phyloP scores from a whole-genome alignment of 257 asterid species.

The Jasminum sambac region DNA sequence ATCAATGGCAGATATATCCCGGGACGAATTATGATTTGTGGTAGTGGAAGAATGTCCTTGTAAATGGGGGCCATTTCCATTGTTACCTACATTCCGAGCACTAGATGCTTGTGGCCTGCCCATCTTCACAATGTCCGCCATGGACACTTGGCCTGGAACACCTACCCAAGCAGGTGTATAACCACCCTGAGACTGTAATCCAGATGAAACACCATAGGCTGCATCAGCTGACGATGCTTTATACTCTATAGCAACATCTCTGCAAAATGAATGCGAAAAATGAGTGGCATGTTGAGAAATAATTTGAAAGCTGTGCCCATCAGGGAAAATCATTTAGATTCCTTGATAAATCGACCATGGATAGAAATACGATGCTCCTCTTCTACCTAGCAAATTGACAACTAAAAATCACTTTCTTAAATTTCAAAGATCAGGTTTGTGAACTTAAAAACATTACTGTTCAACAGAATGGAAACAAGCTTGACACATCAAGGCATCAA shows the following conservation, averaged over 20 bases:
- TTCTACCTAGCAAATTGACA: slow-evolving; percentile 4
- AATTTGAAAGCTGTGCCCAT: background rate
- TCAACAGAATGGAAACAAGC: slow-evolving; percentile 8
- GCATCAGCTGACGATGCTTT: slow-evolving; percentile 41
- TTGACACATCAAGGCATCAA: background rate
- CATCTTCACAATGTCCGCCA: slow-evolving; percentile 99
- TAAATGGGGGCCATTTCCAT: slow-evolving; percentile 33
- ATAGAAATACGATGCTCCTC: background rate
- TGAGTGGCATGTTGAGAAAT: slow-evolving; percentile 1
- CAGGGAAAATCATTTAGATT: background rate
- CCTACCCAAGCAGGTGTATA: slow-evolving; percentile 70
- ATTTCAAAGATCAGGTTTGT: slow-evolving; percentile 1
- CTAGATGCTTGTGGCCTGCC: slow-evolving; percentile 61
- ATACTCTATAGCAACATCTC: slow-evolving; percentile 54
- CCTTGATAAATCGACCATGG: slow-evolving; percentile 1
- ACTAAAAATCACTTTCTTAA: slow-evolving; percentile 4
- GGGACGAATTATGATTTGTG: slow-evolving; percentile 38
- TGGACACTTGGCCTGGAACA: slow-evolving; percentile 79
- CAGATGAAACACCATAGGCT: slow-evolving; percentile 47
- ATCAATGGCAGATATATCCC: slow-evolving; percentile 47
- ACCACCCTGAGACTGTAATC: slow-evolving; percentile 45
- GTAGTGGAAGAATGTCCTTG: slow-evolving; percentile 40
- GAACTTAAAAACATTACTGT: background rate
- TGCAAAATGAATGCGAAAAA: slow-evolving; percentile 33
- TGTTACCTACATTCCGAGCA: slow-evolving; percentile 39